These are phyloP conservation scores for Desmodesmus armatus DNA, from an alignment of 139 green algal species.

Conservation along the genomic window DNA sequence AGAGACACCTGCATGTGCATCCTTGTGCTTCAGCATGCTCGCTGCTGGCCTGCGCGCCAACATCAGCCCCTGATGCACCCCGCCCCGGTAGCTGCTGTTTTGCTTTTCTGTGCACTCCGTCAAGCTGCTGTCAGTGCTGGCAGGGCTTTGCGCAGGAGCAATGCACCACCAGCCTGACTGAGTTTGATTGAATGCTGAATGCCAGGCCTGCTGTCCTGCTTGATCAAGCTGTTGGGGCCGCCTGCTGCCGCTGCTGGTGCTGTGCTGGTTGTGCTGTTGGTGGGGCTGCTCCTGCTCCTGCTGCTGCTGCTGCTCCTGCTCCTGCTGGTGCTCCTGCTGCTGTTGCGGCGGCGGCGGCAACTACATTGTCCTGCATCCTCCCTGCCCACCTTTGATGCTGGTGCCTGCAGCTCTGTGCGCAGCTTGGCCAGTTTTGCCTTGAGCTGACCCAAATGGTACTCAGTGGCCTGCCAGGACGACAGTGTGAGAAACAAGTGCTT, in stretches of 20 bases:
- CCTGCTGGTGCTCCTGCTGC: background rate
- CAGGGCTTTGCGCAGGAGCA: too few species aligned
- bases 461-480: constrained; percentile 71
- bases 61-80: too few species aligned
- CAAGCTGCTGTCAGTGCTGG: background rate
- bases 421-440: constrained; percentile 98
- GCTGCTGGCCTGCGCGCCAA: too few species aligned
- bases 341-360: background rate
- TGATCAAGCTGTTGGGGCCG: background rate
- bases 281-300: background rate
- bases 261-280: background rate
- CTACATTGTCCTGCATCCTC: background rate
- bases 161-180: too few species aligned
- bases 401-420: constrained; percentile 94
- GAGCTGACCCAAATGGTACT: constrained; percentile 97
- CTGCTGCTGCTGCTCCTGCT: background rate
- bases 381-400: constrained; percentile 70
- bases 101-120: too few species aligned
- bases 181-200: background rate
- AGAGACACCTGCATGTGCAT: too few species aligned
- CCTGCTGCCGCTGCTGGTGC: background rate
- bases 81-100: too few species aligned
- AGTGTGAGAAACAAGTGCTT: background rate
- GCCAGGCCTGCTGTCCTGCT: background rate
- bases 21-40: too few species aligned